Evolutionary conservation across 1,284 basidiomycete species (phyloP), one percentile per base, ranked within the genome.

Genomic region (Microbotryum scabiosae): DNA sequence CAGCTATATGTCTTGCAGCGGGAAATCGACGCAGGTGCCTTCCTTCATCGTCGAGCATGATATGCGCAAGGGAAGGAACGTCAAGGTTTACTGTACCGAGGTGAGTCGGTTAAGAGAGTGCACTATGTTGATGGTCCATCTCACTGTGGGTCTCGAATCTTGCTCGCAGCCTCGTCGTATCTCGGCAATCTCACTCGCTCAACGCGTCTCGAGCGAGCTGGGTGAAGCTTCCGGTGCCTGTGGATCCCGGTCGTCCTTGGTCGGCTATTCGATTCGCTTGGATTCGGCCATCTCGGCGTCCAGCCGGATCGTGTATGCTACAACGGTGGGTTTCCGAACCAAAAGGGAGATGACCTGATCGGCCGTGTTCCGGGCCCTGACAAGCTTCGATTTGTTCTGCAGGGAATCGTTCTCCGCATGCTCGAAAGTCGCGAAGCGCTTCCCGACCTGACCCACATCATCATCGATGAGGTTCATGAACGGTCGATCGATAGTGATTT

Each of bases 401-500:
- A 96, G 71, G 96, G 96, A 72, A 96, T 98, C 68, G 93, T 96
- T 0, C 77, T 98, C 23, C 85, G 96, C 43, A 98, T 98, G 96
- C 78, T 99, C 16, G 96, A 98, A 78, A 82, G 82, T 25, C 84
- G 85, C 5, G 82, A 85, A 2, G 86, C 88, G 0, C 90, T 98
- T 68, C 89, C 97, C 72, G 92, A 97, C 65, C 85, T 97, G 58
- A 98, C 96, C 26, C 73, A 91, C 74, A 85, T 92, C 70, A 85
- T 92, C 66, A 85, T 93, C 62, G 89, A 92, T 70, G 89, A 92
- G 76, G 88, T 90, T 54, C 76, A 98, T 73, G 96, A 98, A 76
- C 85, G 96, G 16, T 90, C 87, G 4, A 97, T 99, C 69, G 94
- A 99, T 74, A 93, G 90, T 0, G 96, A 98, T 75, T 99, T 98